Evolutionary conservation across 345 rosid genomes (phyloP), one percentile per base, ranked within the genome.

Genomic region (Gossypium rotundifolium): DNA sequence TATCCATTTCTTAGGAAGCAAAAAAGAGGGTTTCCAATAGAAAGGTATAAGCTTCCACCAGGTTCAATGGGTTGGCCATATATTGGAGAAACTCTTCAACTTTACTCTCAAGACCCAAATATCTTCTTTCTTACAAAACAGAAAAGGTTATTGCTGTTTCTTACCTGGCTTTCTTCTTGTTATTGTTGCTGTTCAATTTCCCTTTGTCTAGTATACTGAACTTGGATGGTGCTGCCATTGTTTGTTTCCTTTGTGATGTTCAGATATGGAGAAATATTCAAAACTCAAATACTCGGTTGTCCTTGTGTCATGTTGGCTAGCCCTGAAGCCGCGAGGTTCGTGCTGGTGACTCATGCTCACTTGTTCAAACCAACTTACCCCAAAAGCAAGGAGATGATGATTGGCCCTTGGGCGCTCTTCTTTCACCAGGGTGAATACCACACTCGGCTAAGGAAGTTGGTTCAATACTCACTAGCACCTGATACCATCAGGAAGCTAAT

Each of bases 331-430:
- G 89, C 91, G 2, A 81, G 77, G 78, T 90, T 94, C 74, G 97
- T 94, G 70, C 80, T 94, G 74, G 94, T 88, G 76, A 91, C 90
- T 52, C 88, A 87, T 61, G 91, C 96, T 16, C 82, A 82, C 68
- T 76, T 91, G 87, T 94, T 91, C 93, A 90, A 84, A 83, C 98
- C 98, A 44, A 90, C 92, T 7, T 94, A 94, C 79, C 98, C 98
- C 0, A 87, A 81, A 65, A 87, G 96, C 88, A 94, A 94, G 79
- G 96, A 90, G 87, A 82, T 79, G 80, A 68, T 94, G 25, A 90
- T 94, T 17, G 98, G 98, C 61, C 89, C 94, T 11, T 79, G 78
- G 18, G 98, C 97, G 7, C 68, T 94, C 9, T 94, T 94, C 76
- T 94, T 91, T 72, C 96, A 94, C 81, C 91, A 86, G 75, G 98